A percentile compares a stretch with the other conserved stretches of the same genome.
phyloP scores from a whole-genome alignment of 2,329 filamentous ascomycete genomes.

The Ophiocordyceps robertsii region DNA sequence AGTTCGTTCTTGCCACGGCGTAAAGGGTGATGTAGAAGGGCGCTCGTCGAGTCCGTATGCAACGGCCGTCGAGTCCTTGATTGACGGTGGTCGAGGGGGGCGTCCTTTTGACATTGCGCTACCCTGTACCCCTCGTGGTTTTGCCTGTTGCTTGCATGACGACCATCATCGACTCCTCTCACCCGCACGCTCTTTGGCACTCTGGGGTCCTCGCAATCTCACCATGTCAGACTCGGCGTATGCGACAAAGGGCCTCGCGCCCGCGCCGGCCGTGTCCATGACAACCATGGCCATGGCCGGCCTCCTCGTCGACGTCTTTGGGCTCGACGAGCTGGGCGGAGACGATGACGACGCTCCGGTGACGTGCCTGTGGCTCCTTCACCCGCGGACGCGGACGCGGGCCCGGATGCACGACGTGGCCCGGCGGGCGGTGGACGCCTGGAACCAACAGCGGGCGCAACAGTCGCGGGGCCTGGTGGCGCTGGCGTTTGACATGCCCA shows the following conservation, averaged over 20 bases:
- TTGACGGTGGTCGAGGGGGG: too few relatives aligned
- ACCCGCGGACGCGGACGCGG: slow-evolving; percentile 60
- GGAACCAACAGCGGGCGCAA: slow-evolving; percentile 31
- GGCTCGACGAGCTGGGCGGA: slow-evolving; percentile 56
- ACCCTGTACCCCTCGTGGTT: too few relatives aligned
- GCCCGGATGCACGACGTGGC: slow-evolving; percentile 67
- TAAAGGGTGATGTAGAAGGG: too few relatives aligned
- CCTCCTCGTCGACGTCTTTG: slow-evolving; percentile 67
- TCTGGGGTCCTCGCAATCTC: too few relatives aligned
- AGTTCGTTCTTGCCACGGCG: too few relatives aligned
- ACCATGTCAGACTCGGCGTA: slow-evolving; percentile 14
- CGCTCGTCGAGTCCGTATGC: too few relatives aligned
- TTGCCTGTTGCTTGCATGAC: too few relatives aligned
- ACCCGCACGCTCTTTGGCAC: too few relatives aligned
- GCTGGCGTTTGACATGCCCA: slow-evolving; percentile 80
- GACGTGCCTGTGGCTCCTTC: slow-evolving; percentile 82
- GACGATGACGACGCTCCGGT: slow-evolving; percentile 29
- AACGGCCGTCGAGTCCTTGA: too few relatives aligned
- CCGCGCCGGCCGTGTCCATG: slow-evolving; percentile 41
- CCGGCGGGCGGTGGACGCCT: slow-evolving; percentile 51
- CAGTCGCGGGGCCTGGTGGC: slow-evolving; percentile 54
- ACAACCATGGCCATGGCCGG: slow-evolving; percentile 62
- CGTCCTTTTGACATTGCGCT: too few relatives aligned
- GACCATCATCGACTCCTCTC: too few relatives aligned
- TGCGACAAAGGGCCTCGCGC: slow-evolving; percentile 20